Evolutionary conservation across 2,329 filamentous ascomycete genomes (phyloP).

Genomic region (Fusarium pseudoanthophilum): DNA sequence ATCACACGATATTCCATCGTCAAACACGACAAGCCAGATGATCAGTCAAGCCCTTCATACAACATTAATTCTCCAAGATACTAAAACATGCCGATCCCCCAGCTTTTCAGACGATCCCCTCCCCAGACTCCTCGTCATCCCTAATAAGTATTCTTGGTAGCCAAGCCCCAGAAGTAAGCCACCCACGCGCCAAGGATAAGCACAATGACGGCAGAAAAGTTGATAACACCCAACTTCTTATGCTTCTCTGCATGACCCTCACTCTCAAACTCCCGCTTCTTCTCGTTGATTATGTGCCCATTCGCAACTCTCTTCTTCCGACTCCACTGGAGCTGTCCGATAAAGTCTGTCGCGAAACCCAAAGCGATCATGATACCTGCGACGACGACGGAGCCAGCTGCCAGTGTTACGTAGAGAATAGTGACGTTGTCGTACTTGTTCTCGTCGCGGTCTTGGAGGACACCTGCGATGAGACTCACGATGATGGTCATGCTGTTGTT

Average conservation of each 20-base stretch:
- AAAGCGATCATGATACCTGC: conserved; percentile 53
- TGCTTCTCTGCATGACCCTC: conserved; percentile 52
- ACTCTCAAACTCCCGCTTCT: conserved; percentile 54
- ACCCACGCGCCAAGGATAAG: conserved; percentile 63
- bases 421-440: conserved; percentile 66
- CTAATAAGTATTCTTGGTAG: conserved; percentile 56
- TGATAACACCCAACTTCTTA: conserved; percentile 53
- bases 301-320: conserved; percentile 61
- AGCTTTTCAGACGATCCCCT: not conserved
- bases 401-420: conserved; percentile 65
- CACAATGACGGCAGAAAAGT: conserved; percentile 56
- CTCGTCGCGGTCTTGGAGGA: conserved; percentile 67
- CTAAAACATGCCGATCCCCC: not conserved
- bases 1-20: not conserved
- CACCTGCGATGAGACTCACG: conserved; percentile 65
- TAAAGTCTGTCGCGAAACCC: conserved; percentile 53
- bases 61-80: not conserved
- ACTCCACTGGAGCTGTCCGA: conserved; percentile 67
- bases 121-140: not conserved
- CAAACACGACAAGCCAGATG: not conserved
- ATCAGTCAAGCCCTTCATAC: not conserved
- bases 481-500: conserved; percentile 73
- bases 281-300: conserved; percentile 56
- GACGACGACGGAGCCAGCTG: conserved; percentile 60
- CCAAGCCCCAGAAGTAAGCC: conserved; percentile 70